Percentiles rank a stretch among this genome's conserved stretches.
Evolutionary conservation across 208 protist genomes (phyloP).

Genomic region (Wallacemonas sp.): DNA sequence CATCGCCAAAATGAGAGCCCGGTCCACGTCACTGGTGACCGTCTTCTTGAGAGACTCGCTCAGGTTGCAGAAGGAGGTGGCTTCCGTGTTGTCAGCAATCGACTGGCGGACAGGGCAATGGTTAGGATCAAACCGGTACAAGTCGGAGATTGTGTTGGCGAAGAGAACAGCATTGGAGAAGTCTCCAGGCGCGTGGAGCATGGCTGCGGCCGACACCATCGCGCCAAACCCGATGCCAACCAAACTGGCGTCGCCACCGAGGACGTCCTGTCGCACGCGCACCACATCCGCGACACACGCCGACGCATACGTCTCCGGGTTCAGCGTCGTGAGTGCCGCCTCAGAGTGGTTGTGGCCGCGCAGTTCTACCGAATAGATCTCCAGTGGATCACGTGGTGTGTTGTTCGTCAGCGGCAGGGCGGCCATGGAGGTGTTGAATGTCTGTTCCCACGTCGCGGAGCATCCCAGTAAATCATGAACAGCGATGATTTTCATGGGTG

Average conservation of each 20-base stretch:
- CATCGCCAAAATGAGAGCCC: conserved; percentile 52
- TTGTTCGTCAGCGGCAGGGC: conserved; percentile 39
- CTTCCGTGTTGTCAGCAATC: conserved; percentile 28
- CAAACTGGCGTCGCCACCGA: conserved; percentile 41
- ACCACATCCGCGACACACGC: conserved; percentile 64
- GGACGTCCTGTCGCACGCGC: conserved; percentile 49
- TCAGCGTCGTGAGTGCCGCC: not conserved
- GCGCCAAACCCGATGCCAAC: conserved; percentile 76
- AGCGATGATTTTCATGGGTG: conserved; percentile 61
- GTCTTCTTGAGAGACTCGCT: conserved; percentile 41
- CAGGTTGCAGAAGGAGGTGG: conserved; percentile 30
- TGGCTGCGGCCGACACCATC: conserved; percentile 58
- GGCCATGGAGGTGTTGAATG: conserved; percentile 44
- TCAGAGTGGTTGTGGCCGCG: conserved; percentile 75
- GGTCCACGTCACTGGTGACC: conserved; percentile 44
- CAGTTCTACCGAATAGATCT: conserved; percentile 81
- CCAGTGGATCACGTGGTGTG: conserved; percentile 57
- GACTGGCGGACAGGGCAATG: conserved; percentile 29
- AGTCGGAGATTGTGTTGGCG: conserved; percentile 44
- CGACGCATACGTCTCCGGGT: conserved; percentile 28
- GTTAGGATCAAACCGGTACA: conserved; percentile 41
- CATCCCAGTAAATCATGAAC: conserved; percentile 79
- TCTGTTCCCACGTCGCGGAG: conserved; percentile 56
- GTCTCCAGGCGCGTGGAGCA: conserved; percentile 51
- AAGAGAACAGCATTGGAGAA: conserved; percentile 69